These are phyloP conservation scores for Globisporangium sylvaticum DNA, from an alignment of 352 stramenopile species.

Conservation along the genomic window DNA sequence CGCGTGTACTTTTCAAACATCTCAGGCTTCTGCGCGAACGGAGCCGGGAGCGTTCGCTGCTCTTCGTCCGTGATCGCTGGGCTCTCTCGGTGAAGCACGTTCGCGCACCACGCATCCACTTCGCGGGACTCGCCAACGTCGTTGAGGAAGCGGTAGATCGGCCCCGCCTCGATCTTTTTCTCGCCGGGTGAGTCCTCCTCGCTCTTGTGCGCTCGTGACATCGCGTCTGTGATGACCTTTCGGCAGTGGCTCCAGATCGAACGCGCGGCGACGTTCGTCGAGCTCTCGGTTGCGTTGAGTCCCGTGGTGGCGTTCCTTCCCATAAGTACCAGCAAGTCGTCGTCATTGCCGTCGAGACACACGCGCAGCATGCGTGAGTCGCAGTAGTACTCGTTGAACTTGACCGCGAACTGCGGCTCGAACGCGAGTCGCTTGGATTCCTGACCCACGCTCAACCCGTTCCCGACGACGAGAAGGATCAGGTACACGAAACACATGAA, in stretches of 20 bases:
- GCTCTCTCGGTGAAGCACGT: not conserved
- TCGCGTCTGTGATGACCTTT: not conserved
- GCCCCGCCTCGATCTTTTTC: not conserved
- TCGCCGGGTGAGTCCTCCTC: not conserved
- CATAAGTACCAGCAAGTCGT: not conserved
- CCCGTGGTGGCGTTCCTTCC: not conserved
- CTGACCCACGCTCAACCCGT: not conserved
- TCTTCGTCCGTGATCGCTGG: not conserved
- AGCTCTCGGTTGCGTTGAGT: too few relatives aligned
- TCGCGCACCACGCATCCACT: not conserved
- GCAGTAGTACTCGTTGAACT: constrained; percentile 14
- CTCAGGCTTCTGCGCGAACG: not conserved
- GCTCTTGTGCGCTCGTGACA: not conserved
- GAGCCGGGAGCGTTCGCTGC: not conserved
- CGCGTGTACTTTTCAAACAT: not conserved
- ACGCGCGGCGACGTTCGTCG: not conserved
- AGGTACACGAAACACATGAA: not conserved
- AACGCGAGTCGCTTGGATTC: not conserved
- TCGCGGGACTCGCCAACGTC: not conserved
- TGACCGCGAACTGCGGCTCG: constrained; percentile 6
- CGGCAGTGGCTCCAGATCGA: not conserved
- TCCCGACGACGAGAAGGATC: not conserved
- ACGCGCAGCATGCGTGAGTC: not conserved
- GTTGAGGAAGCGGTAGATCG: constrained; percentile 4
- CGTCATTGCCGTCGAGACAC: not conserved